phyloP scores from a whole-genome alignment of 495 filamentous ascomycete genomes.

The Aspergillus campestris region DNA sequence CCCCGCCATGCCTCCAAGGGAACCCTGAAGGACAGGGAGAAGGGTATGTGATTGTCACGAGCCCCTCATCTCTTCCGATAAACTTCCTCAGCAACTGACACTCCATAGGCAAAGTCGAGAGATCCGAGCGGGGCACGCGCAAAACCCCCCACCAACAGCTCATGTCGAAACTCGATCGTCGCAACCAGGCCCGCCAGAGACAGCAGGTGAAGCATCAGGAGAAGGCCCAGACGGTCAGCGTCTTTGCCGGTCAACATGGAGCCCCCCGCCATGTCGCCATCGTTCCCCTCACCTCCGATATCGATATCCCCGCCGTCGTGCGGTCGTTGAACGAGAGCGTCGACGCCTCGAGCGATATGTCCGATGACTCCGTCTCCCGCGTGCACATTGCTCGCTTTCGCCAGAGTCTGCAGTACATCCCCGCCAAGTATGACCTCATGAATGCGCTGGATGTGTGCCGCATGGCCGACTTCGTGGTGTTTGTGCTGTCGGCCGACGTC shows the following conservation, averaged over 20 bases:
- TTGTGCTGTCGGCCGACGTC: slow-evolving; percentile 69
- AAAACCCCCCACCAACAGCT: slow-evolving; percentile 92
- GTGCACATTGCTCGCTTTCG: slow-evolving; percentile 82
- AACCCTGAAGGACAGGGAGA: slow-evolving; percentile 67
- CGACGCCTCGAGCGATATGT: slow-evolving; percentile 63
- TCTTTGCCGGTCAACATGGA: slow-evolving; percentile 77
- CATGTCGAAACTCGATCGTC: slow-evolving; percentile 92
- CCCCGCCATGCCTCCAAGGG: slow-evolving; percentile 82
- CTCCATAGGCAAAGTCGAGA: slow-evolving; percentile 52
- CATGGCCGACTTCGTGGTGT: slow-evolving; percentile 79
- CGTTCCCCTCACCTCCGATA: slow-evolving; percentile 68
- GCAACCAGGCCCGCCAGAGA: slow-evolving; percentile 86
- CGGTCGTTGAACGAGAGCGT: slow-evolving; percentile 64
- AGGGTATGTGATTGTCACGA: slow-evolving; percentile 47
- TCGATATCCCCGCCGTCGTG: slow-evolving; percentile 59
- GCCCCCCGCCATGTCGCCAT: slow-evolving; percentile 90
- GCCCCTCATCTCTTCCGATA: background rate
- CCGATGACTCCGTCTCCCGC: slow-evolving; percentile 47
- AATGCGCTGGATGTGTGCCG: slow-evolving; percentile 76
- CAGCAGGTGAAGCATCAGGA: slow-evolving; percentile 73
- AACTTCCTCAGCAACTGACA: slow-evolving; percentile 2
- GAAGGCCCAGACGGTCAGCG: slow-evolving; percentile 59
- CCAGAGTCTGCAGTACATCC: slow-evolving; percentile 80
- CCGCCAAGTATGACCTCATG: slow-evolving; percentile 60
- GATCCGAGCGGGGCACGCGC: slow-evolving; percentile 50